These are phyloP conservation scores for Tinospora cordifolia DNA, from an alignment of 164 flowering plant species.

Conservation along the genomic window DNA sequence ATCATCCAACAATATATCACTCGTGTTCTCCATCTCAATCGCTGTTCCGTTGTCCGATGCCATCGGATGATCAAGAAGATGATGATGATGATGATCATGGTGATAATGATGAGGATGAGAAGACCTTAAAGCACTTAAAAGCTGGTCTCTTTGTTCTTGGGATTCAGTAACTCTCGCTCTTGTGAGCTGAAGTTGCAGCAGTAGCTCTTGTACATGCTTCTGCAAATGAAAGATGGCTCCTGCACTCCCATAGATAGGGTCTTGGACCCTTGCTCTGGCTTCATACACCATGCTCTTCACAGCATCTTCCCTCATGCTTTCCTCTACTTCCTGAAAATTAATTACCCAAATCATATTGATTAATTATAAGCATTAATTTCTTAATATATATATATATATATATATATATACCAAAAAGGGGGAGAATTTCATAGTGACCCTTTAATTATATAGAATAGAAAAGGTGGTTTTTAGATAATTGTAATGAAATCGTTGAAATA, in stretches of 20 bases:
- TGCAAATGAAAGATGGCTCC: conserved; percentile 1
- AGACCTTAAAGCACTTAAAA: neutral
- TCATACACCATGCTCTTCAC: conserved; percentile 4
- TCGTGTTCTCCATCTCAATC: neutral
- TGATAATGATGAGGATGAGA: neutral
- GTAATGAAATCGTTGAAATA: neutral
- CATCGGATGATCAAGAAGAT: no score
- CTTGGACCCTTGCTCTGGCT: neutral
- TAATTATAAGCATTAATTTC: no score
- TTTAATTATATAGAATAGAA: no score
- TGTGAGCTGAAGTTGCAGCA: neutral
- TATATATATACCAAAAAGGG: no score
- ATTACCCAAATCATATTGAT: no score
- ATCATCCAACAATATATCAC: neutral
- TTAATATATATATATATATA: no score
- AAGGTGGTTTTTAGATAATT: neutral
- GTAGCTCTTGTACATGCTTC: neutral
- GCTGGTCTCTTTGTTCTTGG: conserved; percentile 1
- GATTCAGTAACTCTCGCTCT: neutral
- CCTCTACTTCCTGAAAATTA: conserved; percentile 2
- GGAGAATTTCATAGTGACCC: neutral
- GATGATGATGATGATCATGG: neutral
- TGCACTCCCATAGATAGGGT: conserved; percentile 1
- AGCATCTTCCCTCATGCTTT: conserved; percentile 1
- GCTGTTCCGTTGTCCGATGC: neutral